These are phyloP conservation scores for Spinellus fusiger DNA, from an alignment of 192 early-diverging fungal genomes.

Conservation along the genomic window DNA sequence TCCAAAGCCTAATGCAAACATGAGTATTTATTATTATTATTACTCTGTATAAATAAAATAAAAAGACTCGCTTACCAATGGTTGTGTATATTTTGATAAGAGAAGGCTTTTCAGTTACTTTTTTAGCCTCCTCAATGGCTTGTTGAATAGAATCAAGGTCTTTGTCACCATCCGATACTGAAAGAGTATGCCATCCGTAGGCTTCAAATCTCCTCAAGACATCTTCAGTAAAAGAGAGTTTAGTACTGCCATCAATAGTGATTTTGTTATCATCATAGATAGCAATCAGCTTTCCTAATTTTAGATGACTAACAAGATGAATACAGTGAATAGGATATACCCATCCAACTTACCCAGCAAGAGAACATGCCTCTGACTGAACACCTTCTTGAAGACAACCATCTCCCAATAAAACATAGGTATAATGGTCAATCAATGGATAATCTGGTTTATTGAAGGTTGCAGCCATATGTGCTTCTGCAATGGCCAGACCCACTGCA, in stretches of 20 bases:
- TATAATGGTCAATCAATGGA: conserved; percentile 81
- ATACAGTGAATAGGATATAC: background rate
- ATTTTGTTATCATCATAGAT: conserved; percentile 97
- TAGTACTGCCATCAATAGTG: conserved; percentile 85
- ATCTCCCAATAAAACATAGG: conserved; percentile 83
- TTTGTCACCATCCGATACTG: conserved; percentile 72
- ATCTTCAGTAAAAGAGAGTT: conserved; percentile 90
- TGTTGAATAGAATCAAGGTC: conserved; percentile 61
- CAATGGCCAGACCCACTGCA: conserved; percentile 90
- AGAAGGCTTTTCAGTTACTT: conserved; percentile 83
- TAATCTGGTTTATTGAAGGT: conserved; percentile 88
- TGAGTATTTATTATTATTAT: background rate
- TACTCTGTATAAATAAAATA: background rate
- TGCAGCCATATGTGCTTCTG: conserved; percentile 79
- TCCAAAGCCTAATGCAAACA: conserved; percentile 52
- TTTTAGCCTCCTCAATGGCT: conserved; percentile 81
- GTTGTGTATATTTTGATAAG: conserved; percentile 87
- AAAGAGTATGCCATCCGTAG: conserved; percentile 89
- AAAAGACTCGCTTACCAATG: conserved; percentile 58
- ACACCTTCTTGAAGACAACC: conserved; percentile 99
- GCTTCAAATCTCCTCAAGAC: conserved; percentile 81
- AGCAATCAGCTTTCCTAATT: conserved; percentile 90
- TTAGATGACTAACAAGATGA: conserved; percentile 52
- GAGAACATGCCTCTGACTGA: conserved; percentile 79
- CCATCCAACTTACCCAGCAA: conserved; percentile 67